Evolutionary conservation across 169 alveolate genomes (phyloP).

Genomic region (Cyclospora cayetanensis): DNA sequence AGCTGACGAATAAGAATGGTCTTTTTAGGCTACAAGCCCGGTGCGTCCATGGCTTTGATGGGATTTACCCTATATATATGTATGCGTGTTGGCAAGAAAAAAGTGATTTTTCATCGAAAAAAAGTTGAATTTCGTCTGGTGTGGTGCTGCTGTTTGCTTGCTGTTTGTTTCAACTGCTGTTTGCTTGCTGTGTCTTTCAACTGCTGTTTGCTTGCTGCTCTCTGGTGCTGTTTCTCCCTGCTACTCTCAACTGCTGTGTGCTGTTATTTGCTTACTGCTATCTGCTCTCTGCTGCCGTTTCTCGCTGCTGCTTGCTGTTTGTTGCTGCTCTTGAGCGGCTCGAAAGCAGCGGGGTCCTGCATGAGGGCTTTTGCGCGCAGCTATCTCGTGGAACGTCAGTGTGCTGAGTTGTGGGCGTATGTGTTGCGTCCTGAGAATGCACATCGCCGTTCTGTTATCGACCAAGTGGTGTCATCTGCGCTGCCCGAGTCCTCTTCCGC

Average conservation of each 20-base stretch:
- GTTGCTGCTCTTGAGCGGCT: not conserved
- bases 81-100: too few relatives aligned
- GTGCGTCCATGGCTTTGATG: too few relatives aligned
- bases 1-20: constrained; percentile 96
- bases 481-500: constrained; percentile 97
- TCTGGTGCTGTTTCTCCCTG: not conserved
- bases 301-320: not conserved
- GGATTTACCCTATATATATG: too few relatives aligned
- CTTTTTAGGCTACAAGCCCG: constrained; percentile 96
- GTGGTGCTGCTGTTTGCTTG: not conserved
- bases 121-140: too few relatives aligned
- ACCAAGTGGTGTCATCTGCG: constrained; percentile 95
- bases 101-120: too few relatives aligned
- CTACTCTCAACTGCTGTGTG: not conserved
- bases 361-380: constrained; percentile 50
- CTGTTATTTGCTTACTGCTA: not conserved
- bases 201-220: not conserved
- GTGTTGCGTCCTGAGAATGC: constrained; percentile 92
- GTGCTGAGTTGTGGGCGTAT: constrained; percentile 95
- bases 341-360: not conserved
- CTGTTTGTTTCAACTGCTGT: not conserved
- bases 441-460: constrained; percentile 95
- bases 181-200: not conserved
- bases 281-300: not conserved
- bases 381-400: constrained; percentile 96